Percentiles rank a stretch among this genome's conserved stretches.
phyloP scores from a whole-genome alignment of 139 green algal genomes.

The Chlorella sorokiniana region DNA sequence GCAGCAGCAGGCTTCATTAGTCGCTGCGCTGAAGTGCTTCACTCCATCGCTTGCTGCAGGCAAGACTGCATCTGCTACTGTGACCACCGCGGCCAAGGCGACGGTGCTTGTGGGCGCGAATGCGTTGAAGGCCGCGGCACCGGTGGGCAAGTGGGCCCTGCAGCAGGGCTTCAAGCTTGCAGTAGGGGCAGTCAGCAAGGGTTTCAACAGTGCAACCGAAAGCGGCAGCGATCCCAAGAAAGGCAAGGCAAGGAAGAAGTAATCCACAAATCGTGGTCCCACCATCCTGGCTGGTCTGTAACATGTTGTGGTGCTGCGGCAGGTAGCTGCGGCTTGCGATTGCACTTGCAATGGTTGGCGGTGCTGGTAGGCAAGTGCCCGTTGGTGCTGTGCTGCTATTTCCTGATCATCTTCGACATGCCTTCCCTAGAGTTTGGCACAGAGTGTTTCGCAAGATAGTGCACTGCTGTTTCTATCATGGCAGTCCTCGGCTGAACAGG shows the following conservation, averaged over 20 bases:
- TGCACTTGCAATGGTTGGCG: no score
- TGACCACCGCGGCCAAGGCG: conserved; percentile 34
- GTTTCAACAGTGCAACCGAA: not conserved
- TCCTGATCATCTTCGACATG: no score
- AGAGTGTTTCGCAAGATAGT: no score
- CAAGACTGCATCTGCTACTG: not conserved
- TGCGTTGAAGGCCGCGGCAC: conserved; percentile 43
- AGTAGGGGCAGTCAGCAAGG: conserved; percentile 25
- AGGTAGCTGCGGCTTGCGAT: not conserved
- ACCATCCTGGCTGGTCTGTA: not conserved
- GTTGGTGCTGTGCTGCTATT: no score
- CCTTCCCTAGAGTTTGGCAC: no score
- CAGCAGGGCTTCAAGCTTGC: conserved; percentile 43
- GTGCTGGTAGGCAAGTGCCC: no score
- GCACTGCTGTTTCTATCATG: no score
- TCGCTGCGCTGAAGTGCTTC: not conserved
- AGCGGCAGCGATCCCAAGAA: conserved; percentile 14
- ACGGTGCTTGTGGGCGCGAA: conserved; percentile 40
- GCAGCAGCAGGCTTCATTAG: no score
- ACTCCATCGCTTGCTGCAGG: not conserved
- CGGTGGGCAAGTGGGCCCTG: conserved; percentile 50
- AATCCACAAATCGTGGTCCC: not conserved
- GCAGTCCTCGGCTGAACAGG: no score
- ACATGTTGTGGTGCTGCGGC: not conserved
- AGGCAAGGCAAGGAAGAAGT: not conserved